Conservation (phyloP, 2,329 filamentous ascomycete species). For the Arthrinium phaeospermum region DNA sequence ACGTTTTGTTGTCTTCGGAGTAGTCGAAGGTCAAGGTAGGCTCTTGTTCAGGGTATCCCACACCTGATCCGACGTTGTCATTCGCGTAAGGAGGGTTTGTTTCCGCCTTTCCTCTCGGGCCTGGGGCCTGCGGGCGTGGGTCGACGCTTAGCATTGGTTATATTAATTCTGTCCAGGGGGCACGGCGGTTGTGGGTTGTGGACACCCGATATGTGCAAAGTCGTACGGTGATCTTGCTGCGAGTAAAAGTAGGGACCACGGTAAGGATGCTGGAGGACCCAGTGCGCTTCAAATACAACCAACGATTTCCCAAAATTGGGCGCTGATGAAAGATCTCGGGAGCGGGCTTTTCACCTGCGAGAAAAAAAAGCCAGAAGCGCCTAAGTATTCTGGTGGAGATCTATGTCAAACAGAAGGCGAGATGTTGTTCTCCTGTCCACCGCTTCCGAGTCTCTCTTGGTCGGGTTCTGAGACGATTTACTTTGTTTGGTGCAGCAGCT, state of each 20-base stretch:
- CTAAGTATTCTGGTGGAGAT: background rate
- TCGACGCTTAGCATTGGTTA: conserved; percentile 18
- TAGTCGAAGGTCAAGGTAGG: conserved; percentile 33
- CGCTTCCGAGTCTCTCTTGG: background rate
- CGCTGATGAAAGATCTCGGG: conserved; percentile 1
- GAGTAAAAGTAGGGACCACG: conserved; percentile 11
- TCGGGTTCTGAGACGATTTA: background rate
- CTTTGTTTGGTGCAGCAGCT: conserved; percentile 10
- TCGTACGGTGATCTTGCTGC: conserved; percentile 1
- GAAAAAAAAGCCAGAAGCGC: background rate
- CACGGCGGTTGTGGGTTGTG: conserved; percentile 8
- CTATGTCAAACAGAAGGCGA: too few relatives aligned
- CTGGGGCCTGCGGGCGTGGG: conserved; percentile 17
- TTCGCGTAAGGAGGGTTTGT: conserved; percentile 15
- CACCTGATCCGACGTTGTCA: conserved; percentile 24
- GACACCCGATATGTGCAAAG: conserved; percentile 1
- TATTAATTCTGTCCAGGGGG: background rate
- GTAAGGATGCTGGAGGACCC: conserved; percentile 6
- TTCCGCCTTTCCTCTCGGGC: conserved; percentile 2
- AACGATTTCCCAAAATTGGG: background rate
- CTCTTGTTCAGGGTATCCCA: conserved; percentile 23
- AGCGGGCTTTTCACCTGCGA: background rate
- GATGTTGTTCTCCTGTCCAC: background rate
- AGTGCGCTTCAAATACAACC: conserved; percentile 7
- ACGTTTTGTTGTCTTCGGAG: conserved; percentile 27